Evolutionary conservation across 2,329 filamentous ascomycete species (phyloP), one percentile per base, ranked within the genome.

Genomic region (Talaromyces sp.): DNA sequence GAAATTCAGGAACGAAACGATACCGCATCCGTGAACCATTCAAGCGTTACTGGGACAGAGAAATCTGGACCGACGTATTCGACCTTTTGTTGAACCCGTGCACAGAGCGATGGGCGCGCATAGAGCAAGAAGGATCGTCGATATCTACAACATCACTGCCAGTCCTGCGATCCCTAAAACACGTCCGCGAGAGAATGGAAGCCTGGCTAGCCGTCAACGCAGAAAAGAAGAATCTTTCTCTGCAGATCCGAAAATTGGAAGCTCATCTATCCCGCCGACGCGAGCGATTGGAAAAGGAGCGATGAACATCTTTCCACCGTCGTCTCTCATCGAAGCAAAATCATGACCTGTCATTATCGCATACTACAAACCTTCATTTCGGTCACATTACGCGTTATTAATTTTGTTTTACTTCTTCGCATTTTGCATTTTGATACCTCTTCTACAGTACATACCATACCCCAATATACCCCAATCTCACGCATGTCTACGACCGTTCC

Each of bases 11-110:
- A 10, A 31, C 84, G 1, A 88, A 90, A 73, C 88, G 84, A 57
- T 98, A 97, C 80, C 87, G 85, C 68, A 88, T 97, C 69, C 86
- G 90, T 60, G 94, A 97, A 78, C 86, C 83, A 14, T 80, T 98
- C 67, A 99, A 99, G 82, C 81, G 95, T 52, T 99, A 99, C 79
- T 99, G 95, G 95, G 93, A 98, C 82, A 90, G 89, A 58, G 93
- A 97, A 59, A 87, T 98, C 52, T 99, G 95, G 95, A 79, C 75
- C 2, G 88, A 90, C 66, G 88, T 90, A 57, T 96, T 99, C 76
- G 90, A 93, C 69, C 72, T 98, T 66, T 79, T 98, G 69, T 82
- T 99, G 50, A 99, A 99, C 76, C 93, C 94, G 0, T 71, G 72
- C 10, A 70, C 70, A 3, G 83, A 85, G 2, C 84, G 83, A 65